phyloP scores from a whole-genome alignment of 495 filamentous ascomycete genomes.

The Penicillium herquei region DNA sequence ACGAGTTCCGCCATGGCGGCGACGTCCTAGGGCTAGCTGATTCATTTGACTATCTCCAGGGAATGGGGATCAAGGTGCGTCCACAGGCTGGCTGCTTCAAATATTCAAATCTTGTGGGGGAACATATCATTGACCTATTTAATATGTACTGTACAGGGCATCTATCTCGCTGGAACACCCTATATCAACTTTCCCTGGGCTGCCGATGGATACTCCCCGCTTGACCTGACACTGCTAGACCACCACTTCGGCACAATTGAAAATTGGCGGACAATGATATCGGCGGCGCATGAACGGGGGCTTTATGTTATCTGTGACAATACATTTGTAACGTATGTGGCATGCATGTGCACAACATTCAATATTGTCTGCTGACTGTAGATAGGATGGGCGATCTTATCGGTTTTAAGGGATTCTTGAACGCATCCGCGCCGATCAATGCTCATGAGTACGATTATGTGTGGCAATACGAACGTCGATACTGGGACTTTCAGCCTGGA shows the following conservation, averaged over 20 bases:
- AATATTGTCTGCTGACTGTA: neutral
- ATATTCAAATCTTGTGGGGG: neutral
- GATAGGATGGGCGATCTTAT: conserved; percentile 62
- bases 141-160: conserved; percentile 34
- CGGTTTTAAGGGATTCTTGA: conserved; percentile 65
- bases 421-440: conserved; percentile 59
- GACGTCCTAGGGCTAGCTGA: conserved; percentile 63
- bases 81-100: neutral
- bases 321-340: conserved; percentile 63
- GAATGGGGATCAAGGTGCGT: conserved; percentile 67
- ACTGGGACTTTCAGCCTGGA: conserved; percentile 60
- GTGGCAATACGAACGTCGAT: conserved; percentile 57
- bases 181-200: conserved; percentile 72
- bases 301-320: conserved; percentile 75
- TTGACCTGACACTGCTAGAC: conserved; percentile 69
- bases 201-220: conserved; percentile 62
- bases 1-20: conserved; percentile 69
- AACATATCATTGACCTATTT: too few relatives aligned
- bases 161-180: conserved; percentile 68
- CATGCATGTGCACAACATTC: neutral
- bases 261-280: conserved; percentile 60
- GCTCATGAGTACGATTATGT: conserved; percentile 52
- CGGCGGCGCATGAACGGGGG: conserved; percentile 60
- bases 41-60: conserved; percentile 69
- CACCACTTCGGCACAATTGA: conserved; percentile 63